Evolutionary conservation across 2,329 filamentous ascomycete species (phyloP).

Genomic region (Didymella glomerata): DNA sequence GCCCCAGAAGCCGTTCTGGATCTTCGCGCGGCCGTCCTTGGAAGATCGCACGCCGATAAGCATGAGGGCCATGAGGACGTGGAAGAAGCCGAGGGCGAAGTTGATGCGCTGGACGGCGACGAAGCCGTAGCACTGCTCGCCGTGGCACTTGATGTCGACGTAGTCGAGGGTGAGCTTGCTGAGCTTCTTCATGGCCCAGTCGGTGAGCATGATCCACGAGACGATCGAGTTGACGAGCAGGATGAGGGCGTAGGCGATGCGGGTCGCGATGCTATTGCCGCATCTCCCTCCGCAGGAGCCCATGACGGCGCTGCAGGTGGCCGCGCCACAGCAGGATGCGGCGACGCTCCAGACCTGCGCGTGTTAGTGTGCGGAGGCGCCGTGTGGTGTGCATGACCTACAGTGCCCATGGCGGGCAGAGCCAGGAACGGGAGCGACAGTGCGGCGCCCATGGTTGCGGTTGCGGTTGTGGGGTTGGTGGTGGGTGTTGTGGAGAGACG

Average conservation of each 20-base stretch:
- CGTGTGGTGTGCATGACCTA: constrained; percentile 61
- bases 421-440: constrained; percentile 90
- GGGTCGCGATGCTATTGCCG: constrained; percentile 95
- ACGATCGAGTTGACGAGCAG: constrained; percentile 96
- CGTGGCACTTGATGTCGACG: constrained; percentile 90
- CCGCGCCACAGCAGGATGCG: constrained; percentile 94
- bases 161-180: constrained; percentile 93
- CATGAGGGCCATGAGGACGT: constrained; percentile 83
- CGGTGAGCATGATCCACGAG: constrained; percentile 99
- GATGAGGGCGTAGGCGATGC: constrained; percentile 94
- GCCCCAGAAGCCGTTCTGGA: constrained; percentile 99
- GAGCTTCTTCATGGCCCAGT: constrained; percentile 96
- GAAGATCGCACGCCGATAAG: constrained; percentile 87
- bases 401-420: constrained; percentile 83
- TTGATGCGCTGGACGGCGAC: constrained; percentile 97
- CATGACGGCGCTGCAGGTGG: constrained; percentile 95
- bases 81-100: constrained; percentile 94
- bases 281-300: constrained; percentile 91
- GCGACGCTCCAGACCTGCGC: constrained; percentile 75
- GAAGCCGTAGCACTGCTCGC: constrained; percentile 92
- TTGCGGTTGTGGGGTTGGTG: constrained; percentile 19
- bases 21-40: constrained; percentile 82
- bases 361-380: neutral
- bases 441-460: constrained; percentile 80
- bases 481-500: constrained; percentile 19